Conservation (phyloP, 1,284 basidiomycete species). For the Puccinia novopanici region DNA sequence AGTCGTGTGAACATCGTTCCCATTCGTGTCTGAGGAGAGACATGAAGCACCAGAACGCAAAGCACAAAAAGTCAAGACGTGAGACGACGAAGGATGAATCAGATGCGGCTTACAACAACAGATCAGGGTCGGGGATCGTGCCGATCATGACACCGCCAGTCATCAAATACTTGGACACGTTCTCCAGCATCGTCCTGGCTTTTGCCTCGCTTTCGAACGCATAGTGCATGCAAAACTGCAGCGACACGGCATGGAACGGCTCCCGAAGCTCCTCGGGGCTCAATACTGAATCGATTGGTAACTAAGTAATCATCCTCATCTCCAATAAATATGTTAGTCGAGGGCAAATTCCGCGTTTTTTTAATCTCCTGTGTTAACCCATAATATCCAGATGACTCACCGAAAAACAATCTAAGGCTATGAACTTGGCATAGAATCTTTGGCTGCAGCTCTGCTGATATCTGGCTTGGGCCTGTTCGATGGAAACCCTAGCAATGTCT, state of each 20-base stretch:
- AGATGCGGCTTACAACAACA: constrained; percentile 67
- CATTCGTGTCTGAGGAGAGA: not conserved
- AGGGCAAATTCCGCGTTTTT: too few relatives aligned
- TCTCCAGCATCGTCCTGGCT: constrained; percentile 86
- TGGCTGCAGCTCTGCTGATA: constrained; percentile 64
- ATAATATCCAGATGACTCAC: too few relatives aligned
- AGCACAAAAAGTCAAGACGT: not conserved
- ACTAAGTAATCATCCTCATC: constrained; percentile 57
- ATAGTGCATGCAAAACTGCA: constrained; percentile 99
- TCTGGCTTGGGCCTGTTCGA: constrained; percentile 82
- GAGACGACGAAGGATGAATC: not conserved
- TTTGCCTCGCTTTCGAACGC: constrained; percentile 88
- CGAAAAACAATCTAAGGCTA: constrained; percentile 83
- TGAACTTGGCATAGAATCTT: constrained; percentile 77
- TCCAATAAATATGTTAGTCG: not conserved
- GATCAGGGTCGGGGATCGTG: constrained; percentile 84
- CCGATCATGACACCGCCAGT: constrained; percentile 87
- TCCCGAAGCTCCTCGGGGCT: constrained; percentile 65
- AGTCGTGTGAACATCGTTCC: not conserved
- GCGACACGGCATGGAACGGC: constrained; percentile 87
- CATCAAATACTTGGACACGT: constrained; percentile 78
- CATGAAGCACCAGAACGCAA: not conserved
- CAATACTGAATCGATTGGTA: constrained; percentile 72
- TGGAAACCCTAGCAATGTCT: constrained; percentile 85
- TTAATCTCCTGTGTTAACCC: constrained; percentile 5